Conservation (phyloP, 2,329 filamentous ascomycete species). For the Seiridium cupressi region DNA sequence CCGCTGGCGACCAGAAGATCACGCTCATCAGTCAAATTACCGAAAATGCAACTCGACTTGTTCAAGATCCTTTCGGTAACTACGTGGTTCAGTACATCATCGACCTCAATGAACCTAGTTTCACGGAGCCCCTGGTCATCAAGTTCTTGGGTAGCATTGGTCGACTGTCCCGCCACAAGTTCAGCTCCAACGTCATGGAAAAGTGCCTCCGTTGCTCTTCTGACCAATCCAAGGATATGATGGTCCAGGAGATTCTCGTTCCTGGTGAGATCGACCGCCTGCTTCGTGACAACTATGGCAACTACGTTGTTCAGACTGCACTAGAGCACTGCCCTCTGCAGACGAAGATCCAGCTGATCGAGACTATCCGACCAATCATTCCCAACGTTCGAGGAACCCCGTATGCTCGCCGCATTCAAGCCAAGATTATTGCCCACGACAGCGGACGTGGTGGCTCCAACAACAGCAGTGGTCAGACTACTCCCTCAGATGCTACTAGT, state of each 20-base stretch:
- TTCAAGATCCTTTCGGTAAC: slow-evolving; percentile 97
- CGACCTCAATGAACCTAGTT: slow-evolving; percentile 81
- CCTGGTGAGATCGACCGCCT: slow-evolving; percentile 81
- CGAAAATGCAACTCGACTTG: slow-evolving; percentile 79
- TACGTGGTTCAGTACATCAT: slow-evolving; percentile 99
- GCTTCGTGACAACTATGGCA: slow-evolving; percentile 89
- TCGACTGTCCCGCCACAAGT: slow-evolving; percentile 87
- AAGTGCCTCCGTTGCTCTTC: slow-evolving; percentile 88
- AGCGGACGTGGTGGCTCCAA: slow-evolving; percentile 30
- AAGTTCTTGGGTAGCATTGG: slow-evolving; percentile 75
- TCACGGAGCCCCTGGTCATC: slow-evolving; percentile 84
- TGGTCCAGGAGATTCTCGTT: slow-evolving; percentile 78
- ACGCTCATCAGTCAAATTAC: slow-evolving; percentile 87
- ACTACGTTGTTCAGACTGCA: slow-evolving; percentile 97
- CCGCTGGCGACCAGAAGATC: slow-evolving; percentile 83
- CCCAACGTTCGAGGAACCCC: slow-evolving; percentile 85
- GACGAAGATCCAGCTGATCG: slow-evolving; percentile 74
- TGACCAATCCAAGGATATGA: slow-evolving; percentile 69
- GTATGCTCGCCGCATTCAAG: slow-evolving; percentile 89
- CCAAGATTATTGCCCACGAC: slow-evolving; percentile 73
- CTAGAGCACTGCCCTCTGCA: slow-evolving; percentile 77
- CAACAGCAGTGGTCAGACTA: slow-evolving; percentile 46
- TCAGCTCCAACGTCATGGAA: slow-evolving; percentile 98
- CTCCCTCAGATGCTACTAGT: slow-evolving; percentile 50
- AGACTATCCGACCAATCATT: slow-evolving; percentile 81